Evolutionary conservation across 2,329 filamentous ascomycete species (phyloP), one percentile per base, ranked within the genome.

Genomic region (Xylariaceae sp.): DNA sequence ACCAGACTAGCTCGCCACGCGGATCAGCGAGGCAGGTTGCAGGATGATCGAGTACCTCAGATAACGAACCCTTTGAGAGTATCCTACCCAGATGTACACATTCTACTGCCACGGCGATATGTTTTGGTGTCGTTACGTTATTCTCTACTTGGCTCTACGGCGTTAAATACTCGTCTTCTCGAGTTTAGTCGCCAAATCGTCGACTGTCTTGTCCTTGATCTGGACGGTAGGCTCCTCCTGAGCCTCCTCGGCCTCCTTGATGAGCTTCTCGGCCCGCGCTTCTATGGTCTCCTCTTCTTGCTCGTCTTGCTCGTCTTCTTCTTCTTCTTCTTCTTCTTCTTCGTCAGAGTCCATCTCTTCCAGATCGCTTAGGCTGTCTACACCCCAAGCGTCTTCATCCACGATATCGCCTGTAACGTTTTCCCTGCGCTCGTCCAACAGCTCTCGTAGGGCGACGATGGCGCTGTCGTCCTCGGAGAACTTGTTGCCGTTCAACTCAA

Each of bases 401-500:
- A 92, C 67, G 22, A 80, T 62, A 49, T 83, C 78, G 14, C 85
- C 85, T 27, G 77, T 85, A 3, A 82, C 62, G 58, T 86, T 83
- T 66, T 92, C 87, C 72, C 91, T 91, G 56, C 90, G 84, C 62
- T 82, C 79, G 51, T 89, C 85, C 22, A 96, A 75, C 27, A 94
- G 74, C 45, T 84, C 80, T 58, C 84, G 81, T 41, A 97, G 75
- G 18, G 75, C 76, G 53, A 82, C 71, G 39, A 96, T 78, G 27
- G 81, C 81, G 42, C 81, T 75, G 60, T 97, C 90, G 2, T 95
- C 90, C 68, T 96, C 91, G 9, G 80, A 75, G 61, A 99, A 96
- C 66, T 90, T 94, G 75, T 99, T 99, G 44, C 94, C 94, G 67
- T 99, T 97, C 58, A 99, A 75, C 72, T 97, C 94, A 44, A 99